Base-by-base conservation (phyloP, 495 filamentous ascomycete species). In the Corynascus novoguineensis region DNA sequence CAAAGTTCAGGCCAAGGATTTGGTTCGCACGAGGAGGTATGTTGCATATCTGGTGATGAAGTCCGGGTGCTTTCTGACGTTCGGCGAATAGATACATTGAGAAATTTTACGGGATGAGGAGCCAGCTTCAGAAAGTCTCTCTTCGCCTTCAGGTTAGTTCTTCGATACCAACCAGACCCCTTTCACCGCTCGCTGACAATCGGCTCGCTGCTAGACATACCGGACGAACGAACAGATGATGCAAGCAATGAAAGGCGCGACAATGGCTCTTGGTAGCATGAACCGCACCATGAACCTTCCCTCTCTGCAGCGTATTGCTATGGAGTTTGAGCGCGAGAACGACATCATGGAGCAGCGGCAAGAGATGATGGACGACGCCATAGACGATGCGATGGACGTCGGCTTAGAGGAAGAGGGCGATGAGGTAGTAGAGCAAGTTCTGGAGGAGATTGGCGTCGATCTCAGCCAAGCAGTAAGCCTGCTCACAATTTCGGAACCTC, bases 281-380 rank as follows among this genome's bases (percentile, higher is more conserved):
- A 98, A 98, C 71, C 81, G 86, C 38, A 87, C 87, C 49, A 97
- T 98, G 93, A 97, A 97, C 68, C 83, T 98, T 10, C 93, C 93
- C 2, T 90, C 88, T 12, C 74, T 98, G 37, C 93, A 97, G 69
- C 83, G 95, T 50, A 97, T 98, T 68, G 92, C 93, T 4, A 97
- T 97, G 92, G 93, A 98, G 68, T 98, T 98, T 62, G 95, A 98
- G 76, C 85, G 88, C 60, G 95, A 98, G 75, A 98, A 96, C 71
- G 93, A 97, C 62, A 89, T 97, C 50, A 98, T 98, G 93, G 93
- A 98, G 69, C 89, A 97, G 73, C 81, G 93, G 57, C 90, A 97
- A 74, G 93, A 98, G 67, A 97, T 97, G 89, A 97, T 98, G 95
- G 93, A 96, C 67, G 95, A 97, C 73, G 93, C 90, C n/a, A 95